Evolutionary conservation across 2,329 filamentous ascomycete species (phyloP).

Genomic region (Colletotrichum eleusines): DNA sequence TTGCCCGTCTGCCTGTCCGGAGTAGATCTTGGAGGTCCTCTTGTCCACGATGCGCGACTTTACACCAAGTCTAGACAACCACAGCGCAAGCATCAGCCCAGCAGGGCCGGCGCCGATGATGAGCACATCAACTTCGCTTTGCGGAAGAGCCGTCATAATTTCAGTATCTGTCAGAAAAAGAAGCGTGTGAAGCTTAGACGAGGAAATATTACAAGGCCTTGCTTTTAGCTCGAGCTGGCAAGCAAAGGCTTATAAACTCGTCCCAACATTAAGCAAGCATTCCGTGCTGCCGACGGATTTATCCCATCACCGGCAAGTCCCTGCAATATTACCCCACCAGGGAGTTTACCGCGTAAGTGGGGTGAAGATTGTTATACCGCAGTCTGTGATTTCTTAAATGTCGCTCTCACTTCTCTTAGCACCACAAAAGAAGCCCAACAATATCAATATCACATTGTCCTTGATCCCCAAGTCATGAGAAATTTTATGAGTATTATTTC

Average conservation of each 20-base stretch:
- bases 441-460: too few species aligned
- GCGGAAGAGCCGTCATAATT: slow-evolving; percentile 23
- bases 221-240: not conserved
- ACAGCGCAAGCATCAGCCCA: slow-evolving; percentile 58
- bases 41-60: slow-evolving; percentile 60
- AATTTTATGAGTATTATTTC: too few species aligned
- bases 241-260: not conserved
- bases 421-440: too few species aligned
- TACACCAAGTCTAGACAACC: slow-evolving; percentile 56
- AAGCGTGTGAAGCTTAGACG: not conserved
- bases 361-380: too few species aligned
- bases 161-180: too few species aligned
- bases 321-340: not conserved
- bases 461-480: too few species aligned
- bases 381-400: too few species aligned
- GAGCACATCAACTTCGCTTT: slow-evolving; percentile 37
- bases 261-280: not conserved
- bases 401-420: too few species aligned
- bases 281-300: not conserved
- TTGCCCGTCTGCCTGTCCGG: slow-evolving; percentile 59
- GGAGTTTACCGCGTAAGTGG: too few species aligned
- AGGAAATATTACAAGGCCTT: not conserved
- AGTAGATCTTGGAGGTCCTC: slow-evolving; percentile 54
- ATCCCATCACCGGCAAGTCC: not conserved
- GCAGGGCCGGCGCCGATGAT: slow-evolving; percentile 47